Base-by-base conservation (phyloP, 176 grass and related monocot genomes). In the Metroxylon sagu region DNA sequence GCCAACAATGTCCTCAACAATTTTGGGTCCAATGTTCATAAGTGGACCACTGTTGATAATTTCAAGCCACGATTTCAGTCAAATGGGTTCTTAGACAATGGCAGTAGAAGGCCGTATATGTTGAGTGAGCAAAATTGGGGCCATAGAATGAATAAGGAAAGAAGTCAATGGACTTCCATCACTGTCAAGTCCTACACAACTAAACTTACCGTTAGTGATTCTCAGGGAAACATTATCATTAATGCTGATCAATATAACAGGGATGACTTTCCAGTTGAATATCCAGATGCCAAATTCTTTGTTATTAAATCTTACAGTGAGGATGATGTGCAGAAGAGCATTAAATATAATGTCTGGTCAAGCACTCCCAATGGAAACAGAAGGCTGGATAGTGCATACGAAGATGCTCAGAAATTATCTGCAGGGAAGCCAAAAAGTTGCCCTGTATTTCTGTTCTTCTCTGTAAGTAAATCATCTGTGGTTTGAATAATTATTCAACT, bases 401-500 rank as follows among this genome's bases (percentile, higher is more conserved):
- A 61, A 49, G 87, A 85, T 49, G 67, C 75, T 61, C 78, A 76
- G 64, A 70, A 60, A 62, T 80, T 62, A 57, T 63, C 92, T 64
- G 72, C 18, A 57, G 82, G 62, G 61, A 80, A 67, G 50, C 63
- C 57, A 29, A 76, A 71, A 3, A 79, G 85, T 35, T 98, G 84
- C 48, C 93, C 93, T 48, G 72, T 98, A 70, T 89, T 85, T 67
- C 80, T 98, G 28, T 89, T 98, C 70, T 98, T 98, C 35, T 98
- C 93, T 65, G 93, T 98, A 66, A 78, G 93, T 88, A 28, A 26
- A 43, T 43, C 8, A 43, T 71, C 28, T 48, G 56, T 15, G 50
- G 16, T n/a, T 16, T 71, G 15, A 31, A 25, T 3, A 31, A 26
- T 39, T 30, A 12, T 8, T 39, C 31, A 39, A 10, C 7, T 0